These are phyloP conservation scores for Colletotrichum noveboracense DNA, from an alignment of 2,329 filamentous ascomycete species.

Conservation along the genomic window DNA sequence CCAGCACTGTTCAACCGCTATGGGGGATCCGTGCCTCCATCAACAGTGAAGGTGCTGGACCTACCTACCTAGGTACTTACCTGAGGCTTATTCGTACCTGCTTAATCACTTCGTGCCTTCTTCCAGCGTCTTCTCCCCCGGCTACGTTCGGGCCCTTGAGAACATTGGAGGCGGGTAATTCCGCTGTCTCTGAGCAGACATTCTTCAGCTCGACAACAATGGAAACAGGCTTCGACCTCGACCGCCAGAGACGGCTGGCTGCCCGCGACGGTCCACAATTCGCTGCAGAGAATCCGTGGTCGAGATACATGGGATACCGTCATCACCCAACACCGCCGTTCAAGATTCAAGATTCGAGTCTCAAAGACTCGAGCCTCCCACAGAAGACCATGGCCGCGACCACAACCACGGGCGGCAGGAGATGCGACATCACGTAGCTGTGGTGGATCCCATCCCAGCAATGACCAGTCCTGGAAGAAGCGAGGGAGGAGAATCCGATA, in stretches of 20 bases:
- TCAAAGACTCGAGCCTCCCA: neutral
- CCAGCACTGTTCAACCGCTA: neutral
- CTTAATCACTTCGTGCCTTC: neutral
- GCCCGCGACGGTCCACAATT: neutral
- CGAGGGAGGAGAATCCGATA: neutral
- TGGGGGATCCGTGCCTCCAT: neutral
- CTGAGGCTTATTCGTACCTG: neutral
- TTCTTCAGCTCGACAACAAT: neutral
- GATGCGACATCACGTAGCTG: neutral
- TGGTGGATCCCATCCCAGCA: neutral
- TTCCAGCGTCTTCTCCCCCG: neutral
- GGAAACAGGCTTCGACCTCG: neutral
- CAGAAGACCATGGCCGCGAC: neutral
- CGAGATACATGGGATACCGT: neutral
- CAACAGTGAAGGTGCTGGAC: neutral
- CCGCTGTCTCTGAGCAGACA: neutral
- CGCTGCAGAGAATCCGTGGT: neutral
- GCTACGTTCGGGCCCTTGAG: neutral
- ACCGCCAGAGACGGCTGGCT: neutral
- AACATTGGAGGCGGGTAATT: neutral
- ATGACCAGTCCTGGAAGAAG: neutral
- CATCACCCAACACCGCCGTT: neutral
- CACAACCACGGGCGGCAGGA: neutral
- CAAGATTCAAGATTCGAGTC: neutral
- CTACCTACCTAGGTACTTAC: neutral